Evolutionary conservation across 257 asterid genomes (phyloP), one percentile per base, ranked within the genome.

Genomic region (Hygrophila difformis): DNA sequence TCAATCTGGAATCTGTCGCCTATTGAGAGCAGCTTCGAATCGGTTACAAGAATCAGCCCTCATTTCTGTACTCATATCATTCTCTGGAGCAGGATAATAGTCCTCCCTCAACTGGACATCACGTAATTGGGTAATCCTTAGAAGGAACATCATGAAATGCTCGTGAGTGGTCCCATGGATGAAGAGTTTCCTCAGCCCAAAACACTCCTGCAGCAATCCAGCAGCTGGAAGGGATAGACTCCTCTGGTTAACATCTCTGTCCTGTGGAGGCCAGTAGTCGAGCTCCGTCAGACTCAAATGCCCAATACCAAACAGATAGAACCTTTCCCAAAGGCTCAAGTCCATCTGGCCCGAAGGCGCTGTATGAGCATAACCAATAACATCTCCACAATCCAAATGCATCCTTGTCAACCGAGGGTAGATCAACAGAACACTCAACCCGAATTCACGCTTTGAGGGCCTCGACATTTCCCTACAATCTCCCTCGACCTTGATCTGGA

Each of bases 61-160:
- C 92, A 91, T 80, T 75, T 86, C 98, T 0, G 98, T 91, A 74
- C 96, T 82, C 96, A 82, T 91, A 57, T 86, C 98, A 50, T 72
- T 74, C 70, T 86, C 96, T 0, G 96, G 96, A 23, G 96, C 98
- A 0, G 96, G 95, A 50, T 86, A 91, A 41, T 91, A 91, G 57
- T 91, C 95, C 39, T 66, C 94, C 51, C 98, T 82, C 72, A 82
- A 59, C 68, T 86, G 98, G 31, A 91, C 81, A 56, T 91, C 98
- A 51, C 95, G 55, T 17, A 86, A 44, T 8, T 52, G 55, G 0
- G 75, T 77, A 12, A 80, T 86, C 6, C 59, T 45, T 12, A 61
- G 78, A 0, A 85, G 57, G 41, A 75, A 78, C 69, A 28, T 82
- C 72, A 91, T 31, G 64, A 86, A 91, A 53, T 91, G 98, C 66